Evolutionary conservation across 2,329 filamentous ascomycete genomes (phyloP).

Genomic region (Gremmenia infestans): DNA sequence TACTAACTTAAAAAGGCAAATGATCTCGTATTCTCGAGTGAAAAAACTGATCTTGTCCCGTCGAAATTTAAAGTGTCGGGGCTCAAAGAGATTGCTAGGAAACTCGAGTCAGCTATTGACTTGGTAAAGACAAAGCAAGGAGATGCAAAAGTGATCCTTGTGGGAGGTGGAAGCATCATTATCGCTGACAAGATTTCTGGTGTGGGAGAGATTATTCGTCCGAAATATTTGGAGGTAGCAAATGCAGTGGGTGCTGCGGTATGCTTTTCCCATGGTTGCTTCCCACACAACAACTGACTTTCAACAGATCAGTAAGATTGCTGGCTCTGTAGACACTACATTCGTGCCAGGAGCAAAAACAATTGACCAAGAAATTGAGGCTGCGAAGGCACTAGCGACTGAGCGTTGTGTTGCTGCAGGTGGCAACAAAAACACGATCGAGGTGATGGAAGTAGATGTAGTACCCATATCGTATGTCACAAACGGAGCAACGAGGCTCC

Average conservation of each 20-base stretch:
- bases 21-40: conserved; percentile 18
- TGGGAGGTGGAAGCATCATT: conserved; percentile 52
- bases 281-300: background rate
- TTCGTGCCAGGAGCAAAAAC: conserved; percentile 22
- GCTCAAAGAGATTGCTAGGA: conserved; percentile 28
- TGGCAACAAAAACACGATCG: conserved; percentile 23
- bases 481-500: conserved; percentile 25
- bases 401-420: conserved; percentile 26
- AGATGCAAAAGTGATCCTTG: conserved; percentile 47
- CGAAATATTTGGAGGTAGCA: conserved; percentile 49
- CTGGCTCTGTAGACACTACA: conserved; percentile 25
- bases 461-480: conserved; percentile 28
- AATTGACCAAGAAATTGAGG: conserved; percentile 24
- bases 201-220: conserved; percentile 45
- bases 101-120: conserved; percentile 50
- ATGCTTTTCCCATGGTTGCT: conserved; percentile 28
- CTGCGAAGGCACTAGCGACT: conserved; percentile 22
- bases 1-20: conserved; percentile 33
- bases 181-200: conserved; percentile 42
- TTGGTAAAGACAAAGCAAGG: conserved; percentile 52
- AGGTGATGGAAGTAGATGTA: conserved; percentile 28
- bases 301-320: conserved; percentile 27
- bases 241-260: conserved; percentile 57
- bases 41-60: conserved; percentile 8
- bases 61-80: conserved; percentile 13